Conservation (phyloP, 192 early-diverging fungal genomes). For the Backusella australiensis region DNA sequence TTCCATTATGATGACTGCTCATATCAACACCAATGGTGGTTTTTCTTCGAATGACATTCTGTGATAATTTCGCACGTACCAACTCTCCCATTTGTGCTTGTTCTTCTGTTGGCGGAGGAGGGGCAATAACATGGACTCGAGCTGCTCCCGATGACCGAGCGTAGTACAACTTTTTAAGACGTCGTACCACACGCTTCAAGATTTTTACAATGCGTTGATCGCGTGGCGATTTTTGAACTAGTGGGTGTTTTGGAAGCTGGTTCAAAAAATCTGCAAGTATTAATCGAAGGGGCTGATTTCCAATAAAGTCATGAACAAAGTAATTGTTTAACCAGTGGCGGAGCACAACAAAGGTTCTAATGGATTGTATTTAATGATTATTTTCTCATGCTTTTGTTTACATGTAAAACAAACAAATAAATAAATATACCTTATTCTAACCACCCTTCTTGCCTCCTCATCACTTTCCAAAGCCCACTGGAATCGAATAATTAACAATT, state of each 20-base stretch:
- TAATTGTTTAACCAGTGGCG: conserved; percentile 62
- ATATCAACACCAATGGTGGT: conserved; percentile 17
- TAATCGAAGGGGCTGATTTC: conserved; percentile 36
- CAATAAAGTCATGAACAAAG: conserved; percentile 56
- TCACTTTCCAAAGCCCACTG: conserved; percentile 51
- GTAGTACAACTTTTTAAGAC: conserved; percentile 37
- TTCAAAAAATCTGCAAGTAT: conserved; percentile 41
- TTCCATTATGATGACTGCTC: conserved; percentile 27
- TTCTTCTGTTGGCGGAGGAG: conserved; percentile 28
- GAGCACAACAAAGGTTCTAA: conserved; percentile 54
- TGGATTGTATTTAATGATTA: not conserved
- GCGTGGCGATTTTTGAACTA: conserved; percentile 40
- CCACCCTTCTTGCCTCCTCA: conserved; percentile 45
- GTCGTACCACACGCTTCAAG: conserved; percentile 37
- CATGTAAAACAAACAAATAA: not conserved
- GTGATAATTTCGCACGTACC: conserved; percentile 30
- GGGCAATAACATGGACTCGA: conserved; percentile 31
- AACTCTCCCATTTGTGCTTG: conserved; percentile 25
- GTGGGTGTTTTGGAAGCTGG: conserved; percentile 36
- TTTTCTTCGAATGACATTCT: conserved; percentile 27
- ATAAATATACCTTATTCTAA: conserved; percentile 42
- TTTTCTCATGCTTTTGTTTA: not conserved
- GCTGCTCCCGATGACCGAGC: conserved; percentile 10
- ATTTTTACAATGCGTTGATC: conserved; percentile 56
- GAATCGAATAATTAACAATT: conserved; percentile 54